Evolutionary conservation across 2,329 filamentous ascomycete genomes (phyloP).

Genomic region (Trichoderma guizhouense): DNA sequence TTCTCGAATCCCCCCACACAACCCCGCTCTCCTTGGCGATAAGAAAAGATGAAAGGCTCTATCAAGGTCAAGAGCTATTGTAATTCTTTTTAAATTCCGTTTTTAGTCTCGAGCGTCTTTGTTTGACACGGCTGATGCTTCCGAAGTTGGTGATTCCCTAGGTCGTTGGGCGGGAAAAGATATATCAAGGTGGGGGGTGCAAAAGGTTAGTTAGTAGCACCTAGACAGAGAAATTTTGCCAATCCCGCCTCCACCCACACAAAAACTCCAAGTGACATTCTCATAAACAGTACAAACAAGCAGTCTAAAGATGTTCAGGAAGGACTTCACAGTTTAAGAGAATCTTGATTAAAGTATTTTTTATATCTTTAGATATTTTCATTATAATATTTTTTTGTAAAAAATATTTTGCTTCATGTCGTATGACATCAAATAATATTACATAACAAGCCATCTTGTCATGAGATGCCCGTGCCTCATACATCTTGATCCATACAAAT

Average conservation of each 20-base stretch:
- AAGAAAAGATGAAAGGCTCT: background rate
- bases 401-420: background rate
- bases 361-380: background rate
- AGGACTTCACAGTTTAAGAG: background rate
- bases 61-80: background rate
- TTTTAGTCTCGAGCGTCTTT: background rate
- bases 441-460: conserved; percentile 12
- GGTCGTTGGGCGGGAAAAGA: background rate
- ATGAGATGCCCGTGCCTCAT: conserved; percentile 7
- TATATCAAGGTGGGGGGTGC: background rate
- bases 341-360: background rate
- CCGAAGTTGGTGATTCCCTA: background rate
- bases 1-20: background rate
- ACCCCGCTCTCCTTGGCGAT: background rate
- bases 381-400: background rate
- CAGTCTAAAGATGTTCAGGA: background rate
- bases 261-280: background rate
- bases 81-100: background rate
- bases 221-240: background rate
- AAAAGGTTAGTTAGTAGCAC: background rate
- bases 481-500: background rate
- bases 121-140: background rate
- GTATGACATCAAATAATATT: background rate
- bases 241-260: conserved; percentile 2
- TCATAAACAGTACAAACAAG: background rate